A percentile compares a stretch with the other conserved stretches of the same genome.
Evolutionary conservation across 345 rosid species (phyloP).

Genomic region (Jatropha curcas): DNA sequence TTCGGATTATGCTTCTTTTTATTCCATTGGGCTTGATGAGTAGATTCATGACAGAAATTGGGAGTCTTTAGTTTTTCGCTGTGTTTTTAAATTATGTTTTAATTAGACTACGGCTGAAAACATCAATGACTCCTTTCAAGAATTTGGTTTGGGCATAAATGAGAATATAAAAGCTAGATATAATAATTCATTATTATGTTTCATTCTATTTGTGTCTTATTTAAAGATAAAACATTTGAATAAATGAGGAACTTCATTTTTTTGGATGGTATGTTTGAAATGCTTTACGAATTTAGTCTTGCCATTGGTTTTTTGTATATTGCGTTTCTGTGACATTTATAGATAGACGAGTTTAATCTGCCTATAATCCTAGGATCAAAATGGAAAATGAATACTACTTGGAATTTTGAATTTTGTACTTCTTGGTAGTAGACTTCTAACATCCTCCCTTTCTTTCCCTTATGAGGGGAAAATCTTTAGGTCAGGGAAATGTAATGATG

Average conservation of each 20-base stretch:
- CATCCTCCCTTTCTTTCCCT: not conserved
- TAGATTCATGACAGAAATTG: too few species aligned
- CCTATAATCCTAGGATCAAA: not conserved
- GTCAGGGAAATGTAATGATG: not conserved
- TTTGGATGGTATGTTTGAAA: not conserved
- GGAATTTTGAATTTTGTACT: not conserved
- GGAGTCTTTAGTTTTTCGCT: too few species aligned
- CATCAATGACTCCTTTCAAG: too few species aligned
- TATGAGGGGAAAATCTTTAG: not conserved
- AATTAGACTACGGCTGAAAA: not conserved
- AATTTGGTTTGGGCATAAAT: not conserved
- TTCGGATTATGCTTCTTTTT: not conserved
- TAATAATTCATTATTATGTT: not conserved
- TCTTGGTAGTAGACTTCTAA: not conserved
- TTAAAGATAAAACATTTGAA: not conserved
- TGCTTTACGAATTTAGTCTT: not conserved
- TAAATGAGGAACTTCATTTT: not conserved
- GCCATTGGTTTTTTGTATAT: not conserved
- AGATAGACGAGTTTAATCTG: not conserved
- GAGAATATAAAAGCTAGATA: not conserved
- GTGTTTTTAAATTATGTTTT: not conserved
- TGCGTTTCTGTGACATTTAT: not conserved
- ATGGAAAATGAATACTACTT: not conserved
- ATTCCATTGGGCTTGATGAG: not conserved
- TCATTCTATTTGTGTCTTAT: not conserved